Evolutionary conservation across 495 filamentous ascomycete species (phyloP), one percentile per base, ranked within the genome.

Genomic region (Talaromyces stipitatus): DNA sequence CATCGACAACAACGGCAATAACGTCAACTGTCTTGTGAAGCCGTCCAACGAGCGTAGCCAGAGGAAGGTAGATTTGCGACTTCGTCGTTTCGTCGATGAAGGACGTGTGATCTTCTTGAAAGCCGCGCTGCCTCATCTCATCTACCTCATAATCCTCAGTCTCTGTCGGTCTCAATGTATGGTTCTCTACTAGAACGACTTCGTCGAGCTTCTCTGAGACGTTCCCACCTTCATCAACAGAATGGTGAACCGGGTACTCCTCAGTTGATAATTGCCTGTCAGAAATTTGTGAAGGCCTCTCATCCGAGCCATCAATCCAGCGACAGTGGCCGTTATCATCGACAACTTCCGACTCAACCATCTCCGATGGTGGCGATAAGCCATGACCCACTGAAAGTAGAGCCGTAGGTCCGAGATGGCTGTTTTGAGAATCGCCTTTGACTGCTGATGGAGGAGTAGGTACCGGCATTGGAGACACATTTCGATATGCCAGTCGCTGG

Each of bases 1-100:
- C 65, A 48, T 82, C 74, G 18, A 82, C 78, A 11, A 84, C 87
- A 18, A 92, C 71, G 1, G 84, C 89, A 29, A 94, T 76, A 10
- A 88, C 76, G 61, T 91, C 85, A 11, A 85, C 69, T 71, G 74
- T 2, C 64, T 77, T 54, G 73, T 74, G 66, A 57, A 74, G 77
- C 52, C 87, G 78, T 47, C 73, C 74, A 32, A 78, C 69, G 11
- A 95, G 74, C 3, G 78, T 75, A 32, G 84, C 83, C 3, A 96
- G 79, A 28, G 48, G 28, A 28, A 20, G 6, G 30, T 28, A 51
- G 14, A 51, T 26, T 30, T 4, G 18, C 22, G 24, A 26, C 3
- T 47, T 26, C 5, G 20, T 4, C 36, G 4, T 41, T 41, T 41
- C 36, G 16, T 16, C 12, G 36, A 8, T 18, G 36, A 16, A 16